These are phyloP conservation scores for Penicillium atrosanguineum DNA, from an alignment of 495 filamentous ascomycete species.

Conservation along the genomic window DNA sequence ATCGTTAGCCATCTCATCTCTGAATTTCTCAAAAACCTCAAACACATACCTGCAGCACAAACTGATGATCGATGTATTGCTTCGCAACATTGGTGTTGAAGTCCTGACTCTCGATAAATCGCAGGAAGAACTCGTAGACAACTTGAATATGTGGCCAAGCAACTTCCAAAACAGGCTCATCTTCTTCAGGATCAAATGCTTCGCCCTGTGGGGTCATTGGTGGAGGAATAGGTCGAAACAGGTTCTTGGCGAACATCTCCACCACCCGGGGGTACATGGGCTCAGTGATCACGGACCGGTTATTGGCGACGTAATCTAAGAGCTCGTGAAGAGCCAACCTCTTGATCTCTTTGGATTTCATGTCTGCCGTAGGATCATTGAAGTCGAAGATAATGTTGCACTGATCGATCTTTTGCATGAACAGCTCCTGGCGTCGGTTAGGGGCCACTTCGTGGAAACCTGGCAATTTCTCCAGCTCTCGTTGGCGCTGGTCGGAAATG, in stretches of 20 bases:
- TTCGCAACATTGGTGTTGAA: constrained; percentile 99
- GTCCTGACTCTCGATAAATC: constrained; percentile 99
- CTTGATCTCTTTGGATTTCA: constrained; percentile 99
- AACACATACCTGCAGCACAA: constrained; percentile 76
- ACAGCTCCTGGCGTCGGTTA: constrained; percentile 91
- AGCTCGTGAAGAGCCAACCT: constrained; percentile 93
- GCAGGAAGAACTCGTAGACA: constrained; percentile 98
- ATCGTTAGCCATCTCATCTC: neutral
- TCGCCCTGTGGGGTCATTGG: constrained; percentile 97
- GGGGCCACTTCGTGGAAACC: constrained; percentile 99
- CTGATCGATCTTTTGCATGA: constrained; percentile 99
- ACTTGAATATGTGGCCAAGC: constrained; percentile 99
- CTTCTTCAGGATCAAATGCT: constrained; percentile 97
- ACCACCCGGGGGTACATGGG: constrained; percentile 99
- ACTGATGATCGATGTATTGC: constrained; percentile 95
- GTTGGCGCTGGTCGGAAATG: constrained; percentile 84
- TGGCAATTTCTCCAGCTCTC: constrained; percentile 94
- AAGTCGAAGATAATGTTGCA: constrained; percentile 99
- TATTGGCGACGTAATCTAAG: constrained; percentile 97
- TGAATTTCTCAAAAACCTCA: neutral
- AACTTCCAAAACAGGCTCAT: constrained; percentile 96
- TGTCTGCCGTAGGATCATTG: constrained; percentile 95
- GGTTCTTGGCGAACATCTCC: constrained; percentile 98
- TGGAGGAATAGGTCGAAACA: constrained; percentile 95
- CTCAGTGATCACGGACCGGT: constrained; percentile 96